Conservation (phyloP, 345 rosid species). For the Citropsis articulata region DNA sequence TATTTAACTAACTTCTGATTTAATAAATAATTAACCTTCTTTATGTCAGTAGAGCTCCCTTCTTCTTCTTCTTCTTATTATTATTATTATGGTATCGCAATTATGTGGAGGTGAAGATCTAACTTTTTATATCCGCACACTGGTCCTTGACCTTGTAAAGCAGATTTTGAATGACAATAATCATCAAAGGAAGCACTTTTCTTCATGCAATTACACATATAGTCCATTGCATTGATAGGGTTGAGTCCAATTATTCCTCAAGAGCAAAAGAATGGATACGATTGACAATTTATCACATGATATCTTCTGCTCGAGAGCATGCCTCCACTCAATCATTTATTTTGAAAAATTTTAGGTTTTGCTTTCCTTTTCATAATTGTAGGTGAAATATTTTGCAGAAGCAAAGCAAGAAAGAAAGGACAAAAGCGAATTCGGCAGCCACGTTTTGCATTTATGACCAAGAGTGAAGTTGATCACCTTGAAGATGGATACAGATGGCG, state of each 20-base stretch:
- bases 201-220: background rate
- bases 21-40: background rate
- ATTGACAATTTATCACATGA: background rate
- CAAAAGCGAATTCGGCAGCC: slow-evolving; percentile 85
- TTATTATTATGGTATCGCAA: background rate
- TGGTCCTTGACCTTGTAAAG: background rate
- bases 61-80: background rate
- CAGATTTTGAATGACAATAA: background rate
- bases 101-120: background rate
- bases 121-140: background rate
- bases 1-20: background rate
- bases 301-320: background rate
- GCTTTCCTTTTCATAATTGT: slow-evolving; percentile 22
- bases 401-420: slow-evolving; percentile 65
- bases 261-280: background rate
- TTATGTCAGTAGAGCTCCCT: background rate
- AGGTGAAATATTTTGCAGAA: slow-evolving; percentile 52
- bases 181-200: background rate
- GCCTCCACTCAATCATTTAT: background rate
- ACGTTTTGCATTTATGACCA: slow-evolving; percentile 90
- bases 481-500: slow-evolving; percentile 97
- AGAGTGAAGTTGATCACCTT: slow-evolving; percentile 92
- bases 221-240: background rate
- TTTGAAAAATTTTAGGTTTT: slow-evolving; percentile 1
- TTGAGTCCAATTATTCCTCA: background rate